Conservation (phyloP, 768 basidiomycete species). For the Leccinum imitatum region DNA sequence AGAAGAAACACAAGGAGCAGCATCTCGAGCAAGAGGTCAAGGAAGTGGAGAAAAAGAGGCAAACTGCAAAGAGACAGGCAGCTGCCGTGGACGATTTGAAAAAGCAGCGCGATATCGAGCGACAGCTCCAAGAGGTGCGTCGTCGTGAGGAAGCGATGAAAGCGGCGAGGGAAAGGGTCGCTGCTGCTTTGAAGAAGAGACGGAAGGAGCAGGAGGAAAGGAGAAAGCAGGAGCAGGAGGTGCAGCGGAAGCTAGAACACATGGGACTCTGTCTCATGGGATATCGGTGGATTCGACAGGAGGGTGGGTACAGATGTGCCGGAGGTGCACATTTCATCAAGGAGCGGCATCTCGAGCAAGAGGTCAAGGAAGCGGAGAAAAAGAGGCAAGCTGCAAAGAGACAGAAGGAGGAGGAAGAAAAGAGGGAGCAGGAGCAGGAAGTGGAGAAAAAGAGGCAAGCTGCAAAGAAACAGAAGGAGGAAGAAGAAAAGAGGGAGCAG, state of each 20-base stretch:
- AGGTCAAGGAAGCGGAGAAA: slow-evolving; percentile 16
- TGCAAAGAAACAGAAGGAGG: slow-evolving; percentile 6
- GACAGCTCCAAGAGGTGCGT: slow-evolving; percentile 29
- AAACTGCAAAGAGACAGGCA: slow-evolving; percentile 9
- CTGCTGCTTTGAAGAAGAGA: neutral
- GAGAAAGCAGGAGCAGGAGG: slow-evolving; percentile 24
- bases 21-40: slow-evolving; percentile 20
- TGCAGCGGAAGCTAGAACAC: slow-evolving; percentile 42
- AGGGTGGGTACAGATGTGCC: slow-evolving; percentile 44
- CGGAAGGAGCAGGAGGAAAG: slow-evolving; percentile 13
- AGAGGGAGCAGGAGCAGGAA: slow-evolving; percentile 13
- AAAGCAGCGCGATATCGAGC: slow-evolving; percentile 4
- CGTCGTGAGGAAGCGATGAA: slow-evolving; percentile 22
- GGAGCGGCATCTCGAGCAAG: slow-evolving; percentile 19
- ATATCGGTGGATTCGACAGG: slow-evolving; percentile 44
- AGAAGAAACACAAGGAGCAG: too few relatives aligned
- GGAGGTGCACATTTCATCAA: slow-evolving; percentile 46
- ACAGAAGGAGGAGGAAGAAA: slow-evolving; percentile 13
- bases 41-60: slow-evolving; percentile 10
- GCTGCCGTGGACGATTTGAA: too few relatives aligned
- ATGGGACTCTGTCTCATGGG: slow-evolving; percentile 53
- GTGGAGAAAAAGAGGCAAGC: slow-evolving; percentile 11
- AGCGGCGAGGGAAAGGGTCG: neutral
- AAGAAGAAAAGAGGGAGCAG: slow-evolving; percentile 20
- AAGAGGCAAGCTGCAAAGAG: slow-evolving; percentile 12